Conservation (phyloP, 2,329 filamentous ascomycete genomes). For the Sporothrix luriei region DNA sequence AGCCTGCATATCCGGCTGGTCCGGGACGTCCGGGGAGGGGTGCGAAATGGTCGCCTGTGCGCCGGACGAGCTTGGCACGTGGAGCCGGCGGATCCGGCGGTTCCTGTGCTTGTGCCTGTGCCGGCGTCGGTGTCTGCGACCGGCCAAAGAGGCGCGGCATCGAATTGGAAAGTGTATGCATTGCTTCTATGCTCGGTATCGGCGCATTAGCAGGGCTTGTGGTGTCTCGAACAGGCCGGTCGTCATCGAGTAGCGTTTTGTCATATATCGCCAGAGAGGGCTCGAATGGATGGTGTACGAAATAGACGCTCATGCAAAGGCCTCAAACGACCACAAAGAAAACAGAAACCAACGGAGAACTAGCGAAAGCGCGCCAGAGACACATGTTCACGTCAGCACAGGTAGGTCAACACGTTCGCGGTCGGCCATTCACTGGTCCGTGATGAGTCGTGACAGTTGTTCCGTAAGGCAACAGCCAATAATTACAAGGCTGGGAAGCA, state of each 20-base stretch:
- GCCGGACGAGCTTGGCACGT: slow-evolving; percentile 27
- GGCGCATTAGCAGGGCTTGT: not conserved
- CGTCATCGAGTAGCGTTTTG: not conserved
- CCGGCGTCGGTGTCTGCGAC: slow-evolving; percentile 22
- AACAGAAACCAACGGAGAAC: not conserved
- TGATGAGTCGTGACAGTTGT: not conserved
- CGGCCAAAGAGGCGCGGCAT: slow-evolving; percentile 35
- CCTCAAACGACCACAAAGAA: not conserved
- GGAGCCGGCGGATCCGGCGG: slow-evolving; percentile 6
- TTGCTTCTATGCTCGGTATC: not conserved
- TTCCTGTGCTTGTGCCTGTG: not conserved
- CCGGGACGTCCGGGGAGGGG: slow-evolving; percentile 10
- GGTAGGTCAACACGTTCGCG: not conserved
- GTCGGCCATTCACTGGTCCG: slow-evolving; percentile 19
- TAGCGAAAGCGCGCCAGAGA: not conserved
- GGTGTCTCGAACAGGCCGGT: not conserved
- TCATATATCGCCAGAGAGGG: not conserved
- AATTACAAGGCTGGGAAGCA: slow-evolving; percentile 3
- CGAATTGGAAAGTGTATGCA: slow-evolving; percentile 23
- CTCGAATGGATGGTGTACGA: not conserved
- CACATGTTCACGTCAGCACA: slow-evolving; percentile 16
- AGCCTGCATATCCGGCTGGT: not conserved
- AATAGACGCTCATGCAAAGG: not conserved
- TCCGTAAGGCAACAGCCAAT: too few species aligned
- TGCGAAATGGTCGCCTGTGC: slow-evolving; percentile 2